Conservation (phyloP, 805 yeast species). For the Zygosaccharomyces rouxii region DNA sequence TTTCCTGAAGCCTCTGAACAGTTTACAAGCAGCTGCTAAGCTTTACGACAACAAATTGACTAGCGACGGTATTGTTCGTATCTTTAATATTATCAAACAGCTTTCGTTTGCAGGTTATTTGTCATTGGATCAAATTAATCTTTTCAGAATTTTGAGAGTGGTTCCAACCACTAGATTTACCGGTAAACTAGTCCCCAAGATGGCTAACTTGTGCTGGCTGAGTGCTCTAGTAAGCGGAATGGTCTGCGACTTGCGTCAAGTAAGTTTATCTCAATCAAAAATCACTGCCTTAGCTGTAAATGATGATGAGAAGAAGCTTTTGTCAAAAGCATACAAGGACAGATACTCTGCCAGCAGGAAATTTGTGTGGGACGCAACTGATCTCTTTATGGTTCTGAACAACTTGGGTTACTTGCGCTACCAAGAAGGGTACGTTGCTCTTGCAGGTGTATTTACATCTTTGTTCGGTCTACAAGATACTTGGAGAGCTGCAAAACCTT, state of each 20-base stretch:
- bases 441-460: slow-evolving; percentile 81
- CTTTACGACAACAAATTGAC: slow-evolving; percentile 65
- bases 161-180: slow-evolving; percentile 49
- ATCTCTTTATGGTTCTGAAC: slow-evolving; percentile 69
- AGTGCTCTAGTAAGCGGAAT: slow-evolving; percentile 62
- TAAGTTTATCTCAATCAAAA: slow-evolving; percentile 41
- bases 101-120: slow-evolving; percentile 61
- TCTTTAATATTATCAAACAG: slow-evolving; percentile 43
- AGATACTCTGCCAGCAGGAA: slow-evolving; percentile 52
- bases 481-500: slow-evolving; percentile 48
- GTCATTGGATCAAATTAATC: slow-evolving; percentile 57
- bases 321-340: slow-evolving; percentile 41
- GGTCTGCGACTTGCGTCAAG: slow-evolving; percentile 52
- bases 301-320: slow-evolving; percentile 30
- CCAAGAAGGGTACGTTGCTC: slow-evolving; percentile 76
- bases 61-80: slow-evolving; percentile 43
- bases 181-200: slow-evolving; percentile 48
- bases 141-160: slow-evolving; percentile 44
- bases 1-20: slow-evolving; percentile 74
- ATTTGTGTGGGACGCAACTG: slow-evolving; percentile 72
- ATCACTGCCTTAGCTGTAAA: slow-evolving; percentile 34
- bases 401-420: slow-evolving; percentile 54
- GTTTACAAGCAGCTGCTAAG: slow-evolving; percentile 62
- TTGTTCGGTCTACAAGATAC: slow-evolving; percentile 68
- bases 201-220: slow-evolving; percentile 74